Evolutionary conservation across 2,329 filamentous ascomycete genomes (phyloP).

Genomic region (Aspergillus caelatus): DNA sequence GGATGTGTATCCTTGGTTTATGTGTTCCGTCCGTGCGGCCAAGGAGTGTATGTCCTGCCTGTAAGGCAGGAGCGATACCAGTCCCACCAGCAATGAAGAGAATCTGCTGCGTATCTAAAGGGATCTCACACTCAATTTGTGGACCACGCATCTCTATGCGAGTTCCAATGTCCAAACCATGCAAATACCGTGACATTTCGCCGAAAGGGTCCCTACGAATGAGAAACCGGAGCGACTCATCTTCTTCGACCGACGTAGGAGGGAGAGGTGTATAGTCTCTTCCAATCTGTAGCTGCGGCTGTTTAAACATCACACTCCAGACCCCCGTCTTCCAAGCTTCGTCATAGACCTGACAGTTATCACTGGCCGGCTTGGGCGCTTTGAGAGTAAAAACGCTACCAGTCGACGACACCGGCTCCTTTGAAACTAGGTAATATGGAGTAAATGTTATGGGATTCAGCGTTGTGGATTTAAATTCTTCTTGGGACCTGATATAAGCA

Average conservation of each 20-base stretch:
- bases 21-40: constrained; percentile 30
- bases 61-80: constrained; percentile 86
- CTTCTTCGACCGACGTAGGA: constrained; percentile 28
- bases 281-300: constrained; percentile 90
- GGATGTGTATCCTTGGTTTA: constrained; percentile 63
- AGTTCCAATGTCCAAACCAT: constrained; percentile 63
- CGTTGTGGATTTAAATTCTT: constrained; percentile 27
- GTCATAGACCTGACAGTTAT: constrained; percentile 43
- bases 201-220: constrained; percentile 78
- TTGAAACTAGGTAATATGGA: constrained; percentile 45
- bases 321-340: constrained; percentile 65
- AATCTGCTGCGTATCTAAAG: constrained; percentile 60
- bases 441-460: constrained; percentile 44
- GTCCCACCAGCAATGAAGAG: constrained; percentile 92
- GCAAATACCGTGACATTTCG: constrained; percentile 83
- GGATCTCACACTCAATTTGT: constrained; percentile 67
- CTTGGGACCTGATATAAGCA: constrained; percentile 37
- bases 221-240: constrained; percentile 66
- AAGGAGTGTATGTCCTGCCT: constrained; percentile 68
- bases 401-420: constrained; percentile 49
- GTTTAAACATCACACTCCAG: constrained; percentile 91
- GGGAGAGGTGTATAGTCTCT: constrained; percentile 86
- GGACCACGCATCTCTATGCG: constrained; percentile 79
- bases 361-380: constrained; percentile 34
- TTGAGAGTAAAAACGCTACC: constrained; percentile 50